Evolutionary conservation across 768 basidiomycete species (phyloP), one percentile per base, ranked within the genome.

Genomic region (Tricholoma matsutake): DNA sequence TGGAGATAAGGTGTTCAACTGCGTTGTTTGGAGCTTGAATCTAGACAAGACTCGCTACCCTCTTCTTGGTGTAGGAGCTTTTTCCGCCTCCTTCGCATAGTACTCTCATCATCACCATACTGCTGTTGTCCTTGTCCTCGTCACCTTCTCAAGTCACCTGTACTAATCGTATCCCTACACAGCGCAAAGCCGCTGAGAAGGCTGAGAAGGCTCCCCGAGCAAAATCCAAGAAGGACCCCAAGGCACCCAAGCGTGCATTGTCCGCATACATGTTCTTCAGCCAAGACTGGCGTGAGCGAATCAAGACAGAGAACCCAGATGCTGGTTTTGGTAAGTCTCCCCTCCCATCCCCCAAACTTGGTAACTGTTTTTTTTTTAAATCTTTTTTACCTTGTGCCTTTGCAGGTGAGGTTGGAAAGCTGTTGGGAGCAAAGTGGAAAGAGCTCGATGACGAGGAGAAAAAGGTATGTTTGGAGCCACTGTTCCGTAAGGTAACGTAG

Each of bases 191-290:
- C 71, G 86, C 84, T 57, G 86, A 86, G 68, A 90, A 90, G 77
- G 80, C 82, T 22, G 88, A 89, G 68, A 86, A 86, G 67, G 77
- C 80, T 18, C 63, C 79, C 37, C 76, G 81, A 65, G 29, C 62
- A 31, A 86, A 86, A 71, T 73, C 75, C 61, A 86, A 89, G 78
- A 94, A 92, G 77, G 88, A 94, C 73, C 85, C 84, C 63, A 89
- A 90, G 75, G 86, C 88, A 49, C 94, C 94, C 63, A 97, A 98
- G 80, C 87, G 95, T 57, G 91, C 93, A 0, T 83, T 97, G 51
- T 97, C 95, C 31, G 94, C 96, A 41, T 98, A 97, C 81, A 97
- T 98, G 96, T 95, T 95, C 89, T 98, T 98, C 83, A 88, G 86
- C 68, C 92, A 95, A 75, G 96, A 94, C 75, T 91, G 93, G 92